These are phyloP conservation scores for Novymonas esmeraldas DNA, from an alignment of 208 protist genomes.

Conservation along the genomic window DNA sequence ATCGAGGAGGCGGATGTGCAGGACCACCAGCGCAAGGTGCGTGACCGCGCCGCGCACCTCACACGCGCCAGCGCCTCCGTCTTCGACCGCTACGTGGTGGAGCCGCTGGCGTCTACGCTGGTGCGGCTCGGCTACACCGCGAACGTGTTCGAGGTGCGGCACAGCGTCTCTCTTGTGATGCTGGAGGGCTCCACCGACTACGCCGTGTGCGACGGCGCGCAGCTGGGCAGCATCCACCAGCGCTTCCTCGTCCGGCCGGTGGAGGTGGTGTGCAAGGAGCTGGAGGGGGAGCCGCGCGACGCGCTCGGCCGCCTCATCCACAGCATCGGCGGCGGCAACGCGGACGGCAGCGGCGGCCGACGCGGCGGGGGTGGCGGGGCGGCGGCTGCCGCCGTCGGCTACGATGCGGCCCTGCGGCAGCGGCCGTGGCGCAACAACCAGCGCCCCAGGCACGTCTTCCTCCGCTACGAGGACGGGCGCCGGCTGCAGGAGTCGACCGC, in stretches of 20 bases:
- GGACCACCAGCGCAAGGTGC: slow-evolving; percentile 53
- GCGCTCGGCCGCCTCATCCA: slow-evolving; percentile 19
- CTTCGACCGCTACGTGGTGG: slow-evolving; percentile 75
- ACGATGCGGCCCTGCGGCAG: slow-evolving; percentile 41
- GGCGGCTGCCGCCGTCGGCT: slow-evolving; percentile 20
- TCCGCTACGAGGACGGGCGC: slow-evolving; percentile 68
- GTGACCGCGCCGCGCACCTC: slow-evolving; percentile 46
- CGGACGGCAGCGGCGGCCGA: not conserved
- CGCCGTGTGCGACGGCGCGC: slow-evolving; percentile 71
- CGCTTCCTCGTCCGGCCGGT: slow-evolving; percentile 63
- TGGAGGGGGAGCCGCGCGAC: slow-evolving; percentile 27
- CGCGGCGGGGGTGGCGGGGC: not conserved
- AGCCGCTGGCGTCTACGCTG: slow-evolving; percentile 57
- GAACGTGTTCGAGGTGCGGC: slow-evolving; percentile 46
- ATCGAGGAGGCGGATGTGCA: slow-evolving; percentile 74
- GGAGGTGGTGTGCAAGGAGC: slow-evolving; percentile 41
- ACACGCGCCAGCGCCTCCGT: slow-evolving; percentile 56
- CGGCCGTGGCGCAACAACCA: slow-evolving; percentile 49
- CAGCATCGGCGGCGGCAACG: slow-evolving; percentile 8
- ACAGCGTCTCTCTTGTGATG: slow-evolving; percentile 61
- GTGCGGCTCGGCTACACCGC: slow-evolving; percentile 63
- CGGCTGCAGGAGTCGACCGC: slow-evolving; percentile 38
- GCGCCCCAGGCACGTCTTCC: slow-evolving; percentile 27
- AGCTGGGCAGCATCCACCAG: slow-evolving; percentile 49
- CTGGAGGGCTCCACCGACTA: slow-evolving; percentile 66